phyloP scores from a whole-genome alignment of 2,329 filamentous ascomycete genomes.

The Apiospora aurea region DNA sequence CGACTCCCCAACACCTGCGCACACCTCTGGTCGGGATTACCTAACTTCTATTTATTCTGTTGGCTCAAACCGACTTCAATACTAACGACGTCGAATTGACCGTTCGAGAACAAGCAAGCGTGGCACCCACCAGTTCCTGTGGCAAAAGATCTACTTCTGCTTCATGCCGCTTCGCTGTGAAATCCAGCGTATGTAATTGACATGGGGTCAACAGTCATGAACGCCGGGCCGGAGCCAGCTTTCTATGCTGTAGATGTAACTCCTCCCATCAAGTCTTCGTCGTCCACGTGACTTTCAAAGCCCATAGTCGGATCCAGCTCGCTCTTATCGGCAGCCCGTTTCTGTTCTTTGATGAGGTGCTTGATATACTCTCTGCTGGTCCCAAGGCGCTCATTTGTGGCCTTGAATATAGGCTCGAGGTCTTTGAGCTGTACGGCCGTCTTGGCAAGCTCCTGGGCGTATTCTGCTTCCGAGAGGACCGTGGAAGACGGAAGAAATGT shows the following conservation, averaged over 20 bases:
- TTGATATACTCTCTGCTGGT: slow-evolving; percentile 64
- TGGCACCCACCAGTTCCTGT: neutral
- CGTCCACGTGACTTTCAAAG: slow-evolving; percentile 59
- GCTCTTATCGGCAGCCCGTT: slow-evolving; percentile 50
- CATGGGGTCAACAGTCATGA: neutral
- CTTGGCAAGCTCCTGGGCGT: slow-evolving; percentile 54
- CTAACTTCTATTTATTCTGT: neutral
- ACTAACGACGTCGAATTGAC: neutral
- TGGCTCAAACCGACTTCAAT: neutral
- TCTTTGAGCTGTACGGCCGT: slow-evolving; percentile 51
- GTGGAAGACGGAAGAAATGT: slow-evolving; percentile 54
- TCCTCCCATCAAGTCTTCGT: slow-evolving; percentile 68
- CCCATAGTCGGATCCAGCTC: slow-evolving; percentile 45
- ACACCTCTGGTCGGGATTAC: neutral
- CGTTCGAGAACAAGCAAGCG: neutral
- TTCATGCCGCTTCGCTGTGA: neutral
- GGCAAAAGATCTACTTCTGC: neutral
- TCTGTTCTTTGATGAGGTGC: slow-evolving; percentile 54
- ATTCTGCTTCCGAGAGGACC: slow-evolving; percentile 57
- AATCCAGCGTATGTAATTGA: neutral
- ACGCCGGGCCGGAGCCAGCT: neutral
- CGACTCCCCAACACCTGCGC: slow-evolving; percentile 17
- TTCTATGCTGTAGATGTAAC: slow-evolving; percentile 28
- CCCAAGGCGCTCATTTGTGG: slow-evolving; percentile 61
- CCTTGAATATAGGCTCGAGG: slow-evolving; percentile 56